These are phyloP conservation scores for Pythium oligandrum DNA, from an alignment of 352 stramenopile species.

Conservation along the genomic window DNA sequence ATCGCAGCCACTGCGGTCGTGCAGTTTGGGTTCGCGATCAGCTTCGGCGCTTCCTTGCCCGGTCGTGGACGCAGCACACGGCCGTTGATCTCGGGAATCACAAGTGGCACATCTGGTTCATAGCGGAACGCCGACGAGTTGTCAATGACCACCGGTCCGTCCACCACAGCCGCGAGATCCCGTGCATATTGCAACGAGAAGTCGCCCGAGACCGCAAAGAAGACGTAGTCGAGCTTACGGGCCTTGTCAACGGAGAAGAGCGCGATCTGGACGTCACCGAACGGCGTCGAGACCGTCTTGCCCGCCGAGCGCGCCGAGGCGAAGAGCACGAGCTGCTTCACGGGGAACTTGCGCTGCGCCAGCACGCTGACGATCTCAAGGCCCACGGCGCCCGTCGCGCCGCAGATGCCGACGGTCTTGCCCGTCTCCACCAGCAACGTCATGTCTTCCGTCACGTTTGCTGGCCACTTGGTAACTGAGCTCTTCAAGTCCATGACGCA, in stretches of 20 bases:
- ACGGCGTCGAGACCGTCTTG: slow-evolving; percentile 85
- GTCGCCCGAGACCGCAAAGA: slow-evolving; percentile 95
- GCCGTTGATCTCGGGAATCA: slow-evolving; percentile 96
- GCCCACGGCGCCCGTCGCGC: slow-evolving; percentile 92
- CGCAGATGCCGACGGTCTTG: slow-evolving; percentile 78
- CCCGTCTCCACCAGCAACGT: slow-evolving; percentile 15
- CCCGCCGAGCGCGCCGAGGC: slow-evolving; percentile 92
- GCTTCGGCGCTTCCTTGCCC: slow-evolving; percentile 56
- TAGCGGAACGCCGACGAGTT: slow-evolving; percentile 98
- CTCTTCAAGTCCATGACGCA: too few relatives aligned
- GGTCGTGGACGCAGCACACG: slow-evolving; percentile 60
- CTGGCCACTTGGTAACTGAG: too few relatives aligned
- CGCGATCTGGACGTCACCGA: slow-evolving; percentile 93
- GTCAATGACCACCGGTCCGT: slow-evolving; percentile 95
- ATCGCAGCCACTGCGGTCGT: slow-evolving; percentile 97
- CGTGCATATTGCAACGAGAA: slow-evolving; percentile 96
- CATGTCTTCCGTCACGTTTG: too few relatives aligned
- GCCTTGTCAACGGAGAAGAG: slow-evolving; percentile 93
- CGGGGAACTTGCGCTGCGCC: slow-evolving; percentile 79
- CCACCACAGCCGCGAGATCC: slow-evolving; percentile 76
- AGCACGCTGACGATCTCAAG: slow-evolving; percentile 96
- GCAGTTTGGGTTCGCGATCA: slow-evolving; percentile 99
- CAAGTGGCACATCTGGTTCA: slow-evolving; percentile 86
- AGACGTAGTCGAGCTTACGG: slow-evolving; percentile 94
- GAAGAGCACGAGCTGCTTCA: slow-evolving; percentile 93